Percentiles rank a stretch among this genome's conserved stretches.
Evolutionary conservation across 208 protist species (phyloP).

Genomic region (Acanthamoeba royreba): DNA sequence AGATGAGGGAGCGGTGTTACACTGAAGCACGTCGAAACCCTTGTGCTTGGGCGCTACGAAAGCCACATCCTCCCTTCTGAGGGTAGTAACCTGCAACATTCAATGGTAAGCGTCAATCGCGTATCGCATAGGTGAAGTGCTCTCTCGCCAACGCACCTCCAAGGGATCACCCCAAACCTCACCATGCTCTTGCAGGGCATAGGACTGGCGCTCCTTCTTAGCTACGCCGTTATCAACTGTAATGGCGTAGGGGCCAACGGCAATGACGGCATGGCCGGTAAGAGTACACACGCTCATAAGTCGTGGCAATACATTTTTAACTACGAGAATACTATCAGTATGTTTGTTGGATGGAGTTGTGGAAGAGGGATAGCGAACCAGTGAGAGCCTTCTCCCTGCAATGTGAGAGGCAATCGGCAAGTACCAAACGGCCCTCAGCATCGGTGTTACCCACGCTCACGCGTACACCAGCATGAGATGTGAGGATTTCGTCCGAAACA

Average conservation of each 20-base stretch:
- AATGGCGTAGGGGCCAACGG: constrained; percentile 22
- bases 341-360: too few relatives aligned
- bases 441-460: constrained; percentile 57
- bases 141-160: neutral
- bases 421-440: constrained; percentile 55
- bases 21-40: neutral
- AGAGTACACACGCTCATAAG: constrained; percentile 42
- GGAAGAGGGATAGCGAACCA: neutral
- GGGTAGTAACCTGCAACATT: constrained; percentile 7
- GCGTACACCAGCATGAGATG: constrained; percentile 35
- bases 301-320: neutral
- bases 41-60: constrained; percentile 23
- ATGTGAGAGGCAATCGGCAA: constrained; percentile 49
- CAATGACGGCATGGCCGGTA: constrained; percentile 40
- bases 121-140: too few relatives aligned
- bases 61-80: neutral
- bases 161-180: constrained; percentile 22
- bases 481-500: constrained; percentile 56
- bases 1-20: neutral
- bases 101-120: too few relatives aligned
- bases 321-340: neutral
- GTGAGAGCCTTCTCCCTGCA: neutral
- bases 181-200: neutral
- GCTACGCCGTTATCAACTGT: constrained; percentile 49
- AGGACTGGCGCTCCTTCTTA: neutral